Evolutionary conservation across 768 basidiomycete genomes (phyloP).

Genomic region (Krasilnikovozyma curviuscula): DNA sequence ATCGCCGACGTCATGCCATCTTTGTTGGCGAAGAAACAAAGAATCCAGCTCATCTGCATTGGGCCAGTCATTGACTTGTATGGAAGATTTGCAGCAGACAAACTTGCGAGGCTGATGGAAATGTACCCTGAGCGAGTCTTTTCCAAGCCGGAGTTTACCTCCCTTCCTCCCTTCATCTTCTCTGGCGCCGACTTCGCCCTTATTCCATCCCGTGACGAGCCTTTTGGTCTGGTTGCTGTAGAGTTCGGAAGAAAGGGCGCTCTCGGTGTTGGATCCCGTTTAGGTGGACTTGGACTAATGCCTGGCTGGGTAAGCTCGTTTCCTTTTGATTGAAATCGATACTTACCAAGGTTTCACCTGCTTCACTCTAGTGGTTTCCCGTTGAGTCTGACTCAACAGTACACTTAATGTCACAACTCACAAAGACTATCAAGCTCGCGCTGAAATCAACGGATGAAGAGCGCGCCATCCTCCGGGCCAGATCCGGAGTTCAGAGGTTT

Average conservation of each 20-base stretch:
- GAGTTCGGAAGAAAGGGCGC: constrained; percentile 95
- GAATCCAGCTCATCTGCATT: constrained; percentile 69
- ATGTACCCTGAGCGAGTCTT: constrained; percentile 81
- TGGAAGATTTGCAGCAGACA: constrained; percentile 87
- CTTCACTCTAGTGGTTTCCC: constrained; percentile 61
- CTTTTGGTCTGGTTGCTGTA: constrained; percentile 59
- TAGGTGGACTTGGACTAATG: constrained; percentile 90
- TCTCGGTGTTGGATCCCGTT: constrained; percentile 78
- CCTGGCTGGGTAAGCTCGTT: constrained; percentile 68
- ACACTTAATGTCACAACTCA: constrained; percentile 84
- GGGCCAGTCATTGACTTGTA: constrained; percentile 92
- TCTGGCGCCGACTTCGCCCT: constrained; percentile 87
- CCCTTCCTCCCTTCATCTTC: constrained; percentile 78
- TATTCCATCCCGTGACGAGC: constrained; percentile 89
- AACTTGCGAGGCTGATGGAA: constrained; percentile 79
- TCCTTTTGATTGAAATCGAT: neutral
- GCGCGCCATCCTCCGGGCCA: constrained; percentile 74
- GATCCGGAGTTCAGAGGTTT: constrained; percentile 89
- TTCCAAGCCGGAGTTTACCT: constrained; percentile 94
- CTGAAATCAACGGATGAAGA: constrained; percentile 78
- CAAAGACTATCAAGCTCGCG: constrained; percentile 86
- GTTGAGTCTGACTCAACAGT: constrained; percentile 81
- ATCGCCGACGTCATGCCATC: constrained; percentile 90
- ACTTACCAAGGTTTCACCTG: neutral
- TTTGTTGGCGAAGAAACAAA: constrained; percentile 66